phyloP scores from a whole-genome alignment of 1,139 yeast genomes.

The Pichiaceae sp. region DNA sequence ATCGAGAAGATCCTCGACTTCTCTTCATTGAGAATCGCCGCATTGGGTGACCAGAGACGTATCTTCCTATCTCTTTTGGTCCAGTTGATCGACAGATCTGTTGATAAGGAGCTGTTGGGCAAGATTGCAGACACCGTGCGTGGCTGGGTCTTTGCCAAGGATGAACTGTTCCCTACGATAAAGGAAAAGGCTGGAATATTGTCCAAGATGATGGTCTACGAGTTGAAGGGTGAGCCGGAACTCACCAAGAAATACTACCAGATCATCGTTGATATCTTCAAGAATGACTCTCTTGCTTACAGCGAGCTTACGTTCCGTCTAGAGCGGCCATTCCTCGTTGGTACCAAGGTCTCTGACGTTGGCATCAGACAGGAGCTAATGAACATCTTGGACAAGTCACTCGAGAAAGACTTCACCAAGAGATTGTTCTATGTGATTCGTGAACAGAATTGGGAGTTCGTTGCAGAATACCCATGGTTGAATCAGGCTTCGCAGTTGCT shows the following conservation, averaged over 20 bases:
- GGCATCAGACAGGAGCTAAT: slow-evolving; percentile 70
- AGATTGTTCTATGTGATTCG: slow-evolving; percentile 77
- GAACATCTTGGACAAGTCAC: slow-evolving; percentile 69
- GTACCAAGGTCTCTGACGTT: slow-evolving; percentile 78
- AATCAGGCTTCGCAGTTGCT: slow-evolving; percentile 87
- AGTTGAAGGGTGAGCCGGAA: slow-evolving; percentile 74
- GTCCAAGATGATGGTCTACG: slow-evolving; percentile 91
- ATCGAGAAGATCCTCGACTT: slow-evolving; percentile 71
- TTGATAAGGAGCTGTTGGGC: slow-evolving; percentile 65
- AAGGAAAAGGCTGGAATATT: slow-evolving; percentile 95
- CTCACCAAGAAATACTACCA: slow-evolving; percentile 77
- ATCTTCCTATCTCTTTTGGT: slow-evolving; percentile 80
- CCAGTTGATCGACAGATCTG: slow-evolving; percentile 82
- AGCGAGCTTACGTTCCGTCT: slow-evolving; percentile 90
- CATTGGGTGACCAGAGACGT: slow-evolving; percentile 87
- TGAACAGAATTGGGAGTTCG: slow-evolving; percentile 94
- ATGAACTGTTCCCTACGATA: slow-evolving; percentile 80
- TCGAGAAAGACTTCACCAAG: slow-evolving; percentile 73
- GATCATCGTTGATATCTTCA: slow-evolving; percentile 82
- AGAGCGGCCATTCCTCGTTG: slow-evolving; percentile 95
- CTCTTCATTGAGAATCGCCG: slow-evolving; percentile 72
- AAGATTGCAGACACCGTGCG: slow-evolving; percentile 75
- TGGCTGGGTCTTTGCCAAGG: slow-evolving; percentile 84
- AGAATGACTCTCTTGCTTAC: slow-evolving; percentile 67
- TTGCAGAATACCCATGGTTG: slow-evolving; percentile 91